Percentiles rank a stretch among this genome's conserved stretches.
These are phyloP conservation scores for Pulveroboletus sp. DNA, from an alignment of 768 basidiomycete genomes.

Conservation along the genomic window DNA sequence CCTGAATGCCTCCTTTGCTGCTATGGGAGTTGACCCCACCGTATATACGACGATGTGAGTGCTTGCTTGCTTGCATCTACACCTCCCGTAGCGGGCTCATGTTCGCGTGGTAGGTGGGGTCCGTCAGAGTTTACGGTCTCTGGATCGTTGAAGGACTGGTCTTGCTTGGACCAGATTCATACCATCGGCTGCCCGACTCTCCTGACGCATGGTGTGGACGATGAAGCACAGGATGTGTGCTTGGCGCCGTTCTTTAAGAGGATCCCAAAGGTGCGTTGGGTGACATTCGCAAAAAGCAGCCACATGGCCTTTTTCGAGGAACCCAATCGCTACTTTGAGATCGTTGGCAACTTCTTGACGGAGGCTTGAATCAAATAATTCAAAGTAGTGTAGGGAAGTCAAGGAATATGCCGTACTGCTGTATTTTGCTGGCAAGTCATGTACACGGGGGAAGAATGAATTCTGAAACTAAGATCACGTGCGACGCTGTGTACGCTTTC, in stretches of 20 bases:
- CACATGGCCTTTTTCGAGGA: constrained; percentile 17
- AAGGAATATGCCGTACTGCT: neutral
- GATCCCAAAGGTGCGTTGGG: constrained; percentile 35
- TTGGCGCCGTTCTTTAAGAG: constrained; percentile 31
- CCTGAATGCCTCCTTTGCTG: constrained; percentile 23
- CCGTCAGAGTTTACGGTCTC: constrained; percentile 37
- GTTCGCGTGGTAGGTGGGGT: constrained; percentile 5
- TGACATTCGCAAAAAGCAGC: constrained; percentile 24
- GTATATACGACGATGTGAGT: constrained; percentile 25
- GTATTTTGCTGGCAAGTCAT: neutral
- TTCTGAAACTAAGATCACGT: too few relatives aligned
- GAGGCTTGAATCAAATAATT: neutral
- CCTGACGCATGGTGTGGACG: constrained; percentile 35
- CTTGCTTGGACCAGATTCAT: constrained; percentile 39
- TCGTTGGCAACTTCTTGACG: constrained; percentile 16
- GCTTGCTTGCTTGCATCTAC: neutral
- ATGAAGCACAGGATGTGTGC: constrained; percentile 35
- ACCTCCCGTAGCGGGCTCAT: neutral
- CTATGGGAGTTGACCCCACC: constrained; percentile 27
- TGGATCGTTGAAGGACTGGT: constrained; percentile 44
- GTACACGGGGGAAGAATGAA: neutral
- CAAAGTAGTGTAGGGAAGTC: neutral
- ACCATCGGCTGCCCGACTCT: constrained; percentile 38
- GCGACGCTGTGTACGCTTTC: neutral
- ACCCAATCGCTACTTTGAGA: constrained; percentile 16